phyloP scores from a whole-genome alignment of 2,329 filamentous ascomycete species.

The Hortaea werneckii region DNA sequence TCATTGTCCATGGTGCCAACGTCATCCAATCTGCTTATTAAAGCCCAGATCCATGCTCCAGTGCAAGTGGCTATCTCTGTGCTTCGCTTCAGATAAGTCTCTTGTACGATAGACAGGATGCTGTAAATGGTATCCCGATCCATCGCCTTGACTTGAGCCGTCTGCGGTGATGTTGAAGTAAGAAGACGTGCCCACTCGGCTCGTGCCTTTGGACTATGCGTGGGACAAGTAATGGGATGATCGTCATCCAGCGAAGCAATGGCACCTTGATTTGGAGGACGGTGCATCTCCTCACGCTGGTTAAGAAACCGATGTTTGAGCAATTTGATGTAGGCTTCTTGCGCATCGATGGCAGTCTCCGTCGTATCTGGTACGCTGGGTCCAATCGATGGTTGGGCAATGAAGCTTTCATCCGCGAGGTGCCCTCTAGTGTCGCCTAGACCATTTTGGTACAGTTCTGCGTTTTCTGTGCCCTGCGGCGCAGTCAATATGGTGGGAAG shows the following conservation, averaged over 20 bases:
- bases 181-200: conserved; percentile 45
- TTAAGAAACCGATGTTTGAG: conserved; percentile 54
- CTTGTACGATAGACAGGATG: conserved; percentile 51
- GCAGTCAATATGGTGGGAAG: conserved; percentile 18
- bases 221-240: conserved; percentile 43
- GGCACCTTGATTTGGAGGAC: conserved; percentile 42
- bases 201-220: conserved; percentile 40
- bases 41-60: conserved; percentile 76
- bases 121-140: conserved; percentile 56
- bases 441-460: conserved; percentile 39
- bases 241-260: conserved; percentile 44
- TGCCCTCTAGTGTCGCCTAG: conserved; percentile 50
- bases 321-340: conserved; percentile 56
- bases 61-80: conserved; percentile 52
- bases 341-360: conserved; percentile 31
- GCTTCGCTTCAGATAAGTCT: conserved; percentile 52
- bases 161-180: conserved; percentile 35
- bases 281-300: conserved; percentile 54
- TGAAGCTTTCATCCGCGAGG: conserved; percentile 72
- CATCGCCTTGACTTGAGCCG: conserved; percentile 43
- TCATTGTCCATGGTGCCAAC: conserved; percentile 64
- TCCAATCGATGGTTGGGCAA: conserved; percentile 44
- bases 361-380: conserved; percentile 7
- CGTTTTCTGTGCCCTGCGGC: conserved; percentile 21
- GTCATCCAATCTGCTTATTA: conserved; percentile 61